Evolutionary conservation across 1,284 basidiomycete genomes (phyloP).

Genomic region (Pseudozyma sp.): DNA sequence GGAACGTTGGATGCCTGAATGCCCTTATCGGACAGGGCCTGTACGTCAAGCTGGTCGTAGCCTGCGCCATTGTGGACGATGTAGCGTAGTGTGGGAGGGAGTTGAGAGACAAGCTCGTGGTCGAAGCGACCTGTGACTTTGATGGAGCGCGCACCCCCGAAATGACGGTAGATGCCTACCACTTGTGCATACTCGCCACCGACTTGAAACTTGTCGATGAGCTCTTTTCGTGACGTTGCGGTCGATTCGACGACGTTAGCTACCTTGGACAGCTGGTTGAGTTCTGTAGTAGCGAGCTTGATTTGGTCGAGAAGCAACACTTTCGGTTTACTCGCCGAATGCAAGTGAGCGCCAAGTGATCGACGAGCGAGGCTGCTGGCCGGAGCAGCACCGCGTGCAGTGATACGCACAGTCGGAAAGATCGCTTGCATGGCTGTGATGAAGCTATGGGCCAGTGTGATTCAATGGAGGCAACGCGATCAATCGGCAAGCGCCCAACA

Average conservation of each 20-base stretch:
- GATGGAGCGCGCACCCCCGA: conserved; percentile 69
- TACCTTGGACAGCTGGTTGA: conserved; percentile 36
- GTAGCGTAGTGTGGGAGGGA: conserved; percentile 50
- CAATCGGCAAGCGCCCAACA: no score
- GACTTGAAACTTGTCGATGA: conserved; percentile 37
- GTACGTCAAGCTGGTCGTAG: conserved; percentile 63
- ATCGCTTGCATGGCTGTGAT: conserved; percentile 4
- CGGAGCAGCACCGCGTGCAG: background rate
- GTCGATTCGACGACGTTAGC: conserved; percentile 45
- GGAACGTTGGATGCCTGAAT: conserved; percentile 64
- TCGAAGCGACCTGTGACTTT: conserved; percentile 60
- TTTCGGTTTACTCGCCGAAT: conserved; percentile 33
- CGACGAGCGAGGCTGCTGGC: background rate
- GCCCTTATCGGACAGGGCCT: conserved; percentile 35
- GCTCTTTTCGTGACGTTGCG: conserved; percentile 40
- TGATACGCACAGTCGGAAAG: conserved; percentile 1
- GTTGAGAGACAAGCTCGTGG: conserved; percentile 47
- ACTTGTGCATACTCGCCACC: conserved; percentile 75
- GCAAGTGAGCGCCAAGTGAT: conserved; percentile 7
- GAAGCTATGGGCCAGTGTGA: background rate
- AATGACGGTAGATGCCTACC: conserved; percentile 83
- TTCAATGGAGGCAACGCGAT: background rate
- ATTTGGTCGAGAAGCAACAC: conserved; percentile 63
- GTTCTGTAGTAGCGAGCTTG: conserved; percentile 47
- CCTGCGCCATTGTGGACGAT: conserved; percentile 65